Base-by-base conservation (phyloP, 169 alveolate genomes). In the Plasmodium yoelii region DNA sequence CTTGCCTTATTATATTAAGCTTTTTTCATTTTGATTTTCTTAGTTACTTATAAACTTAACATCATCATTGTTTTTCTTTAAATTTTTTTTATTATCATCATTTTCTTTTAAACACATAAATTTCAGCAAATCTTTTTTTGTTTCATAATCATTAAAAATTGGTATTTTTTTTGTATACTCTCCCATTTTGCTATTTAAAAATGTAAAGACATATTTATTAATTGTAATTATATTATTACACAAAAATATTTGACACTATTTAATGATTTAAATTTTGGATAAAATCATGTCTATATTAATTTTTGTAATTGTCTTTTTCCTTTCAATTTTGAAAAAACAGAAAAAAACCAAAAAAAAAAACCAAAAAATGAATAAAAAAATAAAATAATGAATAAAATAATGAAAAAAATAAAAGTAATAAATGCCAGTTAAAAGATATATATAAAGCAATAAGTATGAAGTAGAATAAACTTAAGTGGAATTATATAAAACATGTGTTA, bases 81-180 rank as follows among this genome's bases (percentile, higher is more conserved):
- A n/a, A 56, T 65, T 53, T 53, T 61, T 80, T n/a, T 67, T 28
- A 7, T 24, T 39, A 24, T 70, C 60, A 51, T 65, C 49, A 51
- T 70, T 24, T 24, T 70, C 90, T 65, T 65, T 65, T 39, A 80
- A 42, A 24, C 26, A 49, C 9, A 71, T 5, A 80, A 51, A 80
- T 80, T 80, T 80, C 51, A 80, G n/a, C 26, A 80, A 61, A 64
- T 80, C 90, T 53, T 80, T 65, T 51, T 80, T 80, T 19, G 65
- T 67, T 49, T 80, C 90, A 22, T 65, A 80, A 39, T 80, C 80
- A 49, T 80, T 80, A 80, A 26, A 80, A 60, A 51, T 18, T n/a
- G 90, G 90, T 24, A 80, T 51, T 65, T 80, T 80, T 70, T 80
- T 80, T 56, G 9, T 67, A 57, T 80, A 80, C 22, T 80, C 90